Base-by-base conservation (phyloP, 2,329 filamentous ascomycete species). In the Ascochyta koolunga region DNA sequence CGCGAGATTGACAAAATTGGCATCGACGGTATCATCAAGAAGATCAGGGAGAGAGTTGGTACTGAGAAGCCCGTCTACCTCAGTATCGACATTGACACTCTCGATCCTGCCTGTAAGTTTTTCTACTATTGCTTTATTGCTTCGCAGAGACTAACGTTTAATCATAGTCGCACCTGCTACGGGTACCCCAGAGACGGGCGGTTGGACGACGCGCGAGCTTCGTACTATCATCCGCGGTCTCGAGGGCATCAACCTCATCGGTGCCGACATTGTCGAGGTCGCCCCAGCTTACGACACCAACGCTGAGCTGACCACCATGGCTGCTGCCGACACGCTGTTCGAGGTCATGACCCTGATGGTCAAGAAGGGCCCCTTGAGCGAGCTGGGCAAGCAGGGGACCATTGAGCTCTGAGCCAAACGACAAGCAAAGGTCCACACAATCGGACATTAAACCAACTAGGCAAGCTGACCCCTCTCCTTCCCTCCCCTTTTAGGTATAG, bases 301-400 rank as follows among this genome's bases (percentile, higher is more conserved):
- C 59, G 87, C 87, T 1, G 87, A 89, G 75, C 79, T 85, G 59
- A 89, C 87, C 1, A 89, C 87, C n/a, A 89, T 89, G 86, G 86
- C 86, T 1, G 86, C 87, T 2, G 87, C 87, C 75, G 72, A 92
- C 73, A 83, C 84, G 0, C 75, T 93, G 18, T 93, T 89, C 67
- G 89, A 93, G 74, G 84, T 93, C 41, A 89, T 92, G 83, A 90
- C 85, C 11, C 81, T 93, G 56, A 93, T 92, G 89, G 88, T 91
- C 15, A 90, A 91, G 81, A 87, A 86, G 65, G 89, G 89, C 0
- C 88, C 88, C 0, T 76, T 91, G 59, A 88, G 82, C 63, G 70
- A 78, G 32, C 79, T 80, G 72, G 66, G 70, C 33, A 65, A 66
- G 39, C 56, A 68, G 50, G 64, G 67, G 47, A 56, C 45, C 1